phyloP scores from a whole-genome alignment of 192 early-diverging fungal genomes.

The Backusella westeae region DNA sequence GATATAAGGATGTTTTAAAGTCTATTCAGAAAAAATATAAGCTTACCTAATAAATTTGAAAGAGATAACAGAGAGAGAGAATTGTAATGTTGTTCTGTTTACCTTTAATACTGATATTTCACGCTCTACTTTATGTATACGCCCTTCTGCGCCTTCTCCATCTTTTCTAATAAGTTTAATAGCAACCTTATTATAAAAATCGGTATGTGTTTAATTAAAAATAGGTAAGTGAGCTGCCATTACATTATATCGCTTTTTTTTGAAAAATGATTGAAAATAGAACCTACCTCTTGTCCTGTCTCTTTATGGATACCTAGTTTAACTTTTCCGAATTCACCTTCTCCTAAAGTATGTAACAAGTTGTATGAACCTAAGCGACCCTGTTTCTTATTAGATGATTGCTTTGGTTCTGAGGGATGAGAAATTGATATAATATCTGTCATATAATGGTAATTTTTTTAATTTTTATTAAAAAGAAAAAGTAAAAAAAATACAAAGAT shows the following conservation, averaged over 20 bases:
- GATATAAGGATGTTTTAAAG: constrained; percentile 72
- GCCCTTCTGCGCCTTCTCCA: constrained; percentile 68
- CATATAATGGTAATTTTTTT: neutral
- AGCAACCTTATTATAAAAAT: constrained; percentile 60
- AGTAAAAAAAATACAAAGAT: neutral
- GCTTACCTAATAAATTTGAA: neutral
- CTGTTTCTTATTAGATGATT: constrained; percentile 6
- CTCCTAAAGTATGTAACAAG: constrained; percentile 83
- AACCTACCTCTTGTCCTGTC: constrained; percentile 36
- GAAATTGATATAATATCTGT: neutral
- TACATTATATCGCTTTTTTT: too few relatives aligned
- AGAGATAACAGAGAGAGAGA: neutral
- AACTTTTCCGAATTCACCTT: constrained; percentile 91
- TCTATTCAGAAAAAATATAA: constrained; percentile 33
- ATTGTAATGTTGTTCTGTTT: constrained; percentile 8
- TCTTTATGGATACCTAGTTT: constrained; percentile 76
- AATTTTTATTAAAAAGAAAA: constrained; percentile 6
- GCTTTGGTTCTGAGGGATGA: neutral
- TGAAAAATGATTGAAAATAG: constrained; percentile 8
- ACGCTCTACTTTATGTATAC: constrained; percentile 84
- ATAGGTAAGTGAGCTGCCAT: neutral
- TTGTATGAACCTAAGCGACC: constrained; percentile 66
- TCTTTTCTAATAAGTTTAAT: constrained; percentile 96
- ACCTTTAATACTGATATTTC: constrained; percentile 94
- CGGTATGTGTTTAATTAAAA: too few relatives aligned